These are phyloP conservation scores for Lipomyces japonicus DNA, from an alignment of 805 yeast species.

Conservation along the genomic window DNA sequence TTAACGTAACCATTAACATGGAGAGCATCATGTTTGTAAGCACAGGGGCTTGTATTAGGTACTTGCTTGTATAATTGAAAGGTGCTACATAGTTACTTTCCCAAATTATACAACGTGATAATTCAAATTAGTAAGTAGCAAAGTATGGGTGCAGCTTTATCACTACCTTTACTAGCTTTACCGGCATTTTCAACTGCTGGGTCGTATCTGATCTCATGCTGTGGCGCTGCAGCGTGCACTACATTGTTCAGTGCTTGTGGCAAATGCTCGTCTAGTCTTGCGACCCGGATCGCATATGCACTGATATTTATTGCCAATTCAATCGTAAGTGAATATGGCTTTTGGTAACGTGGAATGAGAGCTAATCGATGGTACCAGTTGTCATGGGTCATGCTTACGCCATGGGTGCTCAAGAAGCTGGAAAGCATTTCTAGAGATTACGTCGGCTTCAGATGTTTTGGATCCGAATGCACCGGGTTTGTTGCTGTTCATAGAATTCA, in stretches of 20 bases:
- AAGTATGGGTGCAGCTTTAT: constrained; percentile 42
- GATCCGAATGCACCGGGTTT: constrained; percentile 83
- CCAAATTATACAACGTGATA: too few relatives aligned
- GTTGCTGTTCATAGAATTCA: constrained; percentile 84
- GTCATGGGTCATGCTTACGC: constrained; percentile 90
- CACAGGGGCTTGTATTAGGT: too few relatives aligned
- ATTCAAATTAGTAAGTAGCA: too few relatives aligned
- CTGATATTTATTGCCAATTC: constrained; percentile 71
- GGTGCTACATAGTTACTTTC: too few relatives aligned
- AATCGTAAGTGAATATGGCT: constrained; percentile 35
- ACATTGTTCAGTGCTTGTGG: constrained; percentile 56
- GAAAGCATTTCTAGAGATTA: constrained; percentile 67
- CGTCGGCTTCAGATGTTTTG: constrained; percentile 70
- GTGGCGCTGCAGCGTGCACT: constrained; percentile 77
- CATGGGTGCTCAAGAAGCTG: constrained; percentile 69
- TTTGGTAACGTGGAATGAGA: neutral
- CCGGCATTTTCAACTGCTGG: constrained; percentile 61
- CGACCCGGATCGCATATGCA: constrained; percentile 87
- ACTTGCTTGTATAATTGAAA: too few relatives aligned
- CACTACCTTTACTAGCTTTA: constrained; percentile 53
- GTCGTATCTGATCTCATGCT: constrained; percentile 64
- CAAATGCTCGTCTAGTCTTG: constrained; percentile 66
- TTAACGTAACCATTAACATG: too few relatives aligned
- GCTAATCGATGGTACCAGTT: constrained; percentile 35
- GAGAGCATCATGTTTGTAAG: too few relatives aligned